Evolutionary conservation across 805 yeast genomes (phyloP).

Genomic region (Candida yuanshanica): DNA sequence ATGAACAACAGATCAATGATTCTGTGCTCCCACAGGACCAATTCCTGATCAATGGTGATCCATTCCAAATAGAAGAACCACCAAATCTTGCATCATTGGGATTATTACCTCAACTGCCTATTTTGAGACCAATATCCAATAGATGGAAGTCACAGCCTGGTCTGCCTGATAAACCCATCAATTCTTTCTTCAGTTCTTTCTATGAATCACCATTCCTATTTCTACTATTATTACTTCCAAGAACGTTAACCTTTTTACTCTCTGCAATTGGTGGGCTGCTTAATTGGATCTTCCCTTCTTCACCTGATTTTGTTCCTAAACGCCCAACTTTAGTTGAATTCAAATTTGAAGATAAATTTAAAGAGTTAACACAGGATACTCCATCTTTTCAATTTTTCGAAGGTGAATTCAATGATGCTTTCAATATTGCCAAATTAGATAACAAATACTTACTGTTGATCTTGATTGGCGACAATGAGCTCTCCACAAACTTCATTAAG

Average conservation of each 20-base stretch:
- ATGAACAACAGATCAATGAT: neutral
- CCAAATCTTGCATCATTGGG: slow-evolving; percentile 1
- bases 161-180: slow-evolving; percentile 1
- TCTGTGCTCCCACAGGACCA: neutral
- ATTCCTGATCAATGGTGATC: slow-evolving; percentile 1
- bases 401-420: slow-evolving; percentile 20
- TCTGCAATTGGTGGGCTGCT: slow-evolving; percentile 32
- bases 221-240: slow-evolving; percentile 51
- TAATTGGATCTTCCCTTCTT: slow-evolving; percentile 30
- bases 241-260: slow-evolving; percentile 37
- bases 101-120: slow-evolving; percentile 24
- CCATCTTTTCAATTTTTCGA: slow-evolving; percentile 8
- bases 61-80: slow-evolving; percentile 1
- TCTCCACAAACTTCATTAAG: slow-evolving; percentile 36
- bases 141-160: slow-evolving; percentile 19
- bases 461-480: slow-evolving; percentile 15
- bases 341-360: slow-evolving; percentile 10
- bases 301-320: slow-evolving; percentile 28
- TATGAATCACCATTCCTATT: slow-evolving; percentile 37
- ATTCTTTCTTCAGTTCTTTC: slow-evolving; percentile 12
- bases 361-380: slow-evolving; percentile 14
- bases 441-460: slow-evolving; percentile 18
- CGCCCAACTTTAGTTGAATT: slow-evolving; percentile 20
- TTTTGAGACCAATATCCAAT: slow-evolving; percentile 29
- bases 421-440: slow-evolving; percentile 14